Conservation (phyloP, 2,329 filamentous ascomycete species). For the Clonostachys chloroleuca region DNA sequence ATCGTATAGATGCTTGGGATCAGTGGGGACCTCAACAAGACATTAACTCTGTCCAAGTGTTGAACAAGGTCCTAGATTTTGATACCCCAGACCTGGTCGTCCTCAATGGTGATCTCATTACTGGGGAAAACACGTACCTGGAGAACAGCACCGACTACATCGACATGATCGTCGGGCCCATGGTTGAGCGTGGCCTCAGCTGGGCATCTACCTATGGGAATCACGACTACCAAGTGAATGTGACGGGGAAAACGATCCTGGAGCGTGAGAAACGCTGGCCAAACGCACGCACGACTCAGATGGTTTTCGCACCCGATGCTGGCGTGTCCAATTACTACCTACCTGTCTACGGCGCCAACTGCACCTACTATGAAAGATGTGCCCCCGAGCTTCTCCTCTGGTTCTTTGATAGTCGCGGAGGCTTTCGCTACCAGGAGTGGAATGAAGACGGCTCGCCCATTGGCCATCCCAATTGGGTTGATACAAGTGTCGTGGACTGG, state of each 20-base stretch:
- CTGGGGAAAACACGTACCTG: slow-evolving; percentile 56
- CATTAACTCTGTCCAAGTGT: slow-evolving; percentile 48
- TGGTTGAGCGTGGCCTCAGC: slow-evolving; percentile 47
- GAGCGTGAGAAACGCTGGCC: slow-evolving; percentile 30
- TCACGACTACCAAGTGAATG: slow-evolving; percentile 59
- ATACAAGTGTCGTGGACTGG: slow-evolving; percentile 37
- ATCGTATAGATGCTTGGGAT: slow-evolving; percentile 31
- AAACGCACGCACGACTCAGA: slow-evolving; percentile 30
- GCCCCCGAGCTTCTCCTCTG: slow-evolving; percentile 50
- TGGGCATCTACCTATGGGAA: slow-evolving; percentile 72
- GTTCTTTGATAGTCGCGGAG: slow-evolving; percentile 68
- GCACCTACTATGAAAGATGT: slow-evolving; percentile 18
- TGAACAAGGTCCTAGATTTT: slow-evolving; percentile 50
- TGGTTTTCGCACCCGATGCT: slow-evolving; percentile 26
- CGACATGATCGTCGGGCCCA: slow-evolving; percentile 52
- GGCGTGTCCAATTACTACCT: slow-evolving; percentile 44
- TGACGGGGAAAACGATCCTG: slow-evolving; percentile 40
- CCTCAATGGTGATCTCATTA: slow-evolving; percentile 68
- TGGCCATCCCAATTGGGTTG: slow-evolving; percentile 38
- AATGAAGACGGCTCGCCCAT: slow-evolving; percentile 18
- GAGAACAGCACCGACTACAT: slow-evolving; percentile 53
- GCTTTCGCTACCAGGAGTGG: slow-evolving; percentile 39
- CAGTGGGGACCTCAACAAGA: slow-evolving; percentile 48
- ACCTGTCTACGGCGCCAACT: slow-evolving; percentile 32
- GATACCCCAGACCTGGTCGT: slow-evolving; percentile 59